These are phyloP conservation scores for Fusarium sp. DNA, from an alignment of 2,329 filamentous ascomycete genomes.

Conservation along the genomic window DNA sequence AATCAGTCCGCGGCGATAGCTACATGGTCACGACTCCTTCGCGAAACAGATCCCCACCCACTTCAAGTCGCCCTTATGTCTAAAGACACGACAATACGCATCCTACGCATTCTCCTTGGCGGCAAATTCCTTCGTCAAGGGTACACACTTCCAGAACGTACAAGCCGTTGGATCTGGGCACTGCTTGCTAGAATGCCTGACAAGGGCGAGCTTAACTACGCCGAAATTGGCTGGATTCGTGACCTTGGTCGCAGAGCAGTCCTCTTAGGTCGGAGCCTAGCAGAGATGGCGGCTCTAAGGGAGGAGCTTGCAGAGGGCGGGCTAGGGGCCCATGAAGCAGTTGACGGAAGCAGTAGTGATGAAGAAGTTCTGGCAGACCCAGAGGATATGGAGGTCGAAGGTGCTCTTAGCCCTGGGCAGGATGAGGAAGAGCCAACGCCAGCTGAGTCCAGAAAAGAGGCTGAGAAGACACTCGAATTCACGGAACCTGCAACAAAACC, in stretches of 20 bases:
- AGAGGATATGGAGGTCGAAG: constrained; percentile 45
- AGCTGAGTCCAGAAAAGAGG: not conserved
- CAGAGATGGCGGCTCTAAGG: constrained; percentile 60
- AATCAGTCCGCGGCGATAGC: constrained; percentile 59
- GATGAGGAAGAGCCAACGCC: constrained; percentile 15
- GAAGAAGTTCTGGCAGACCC: constrained; percentile 50
- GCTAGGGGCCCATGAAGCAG: constrained; percentile 55
- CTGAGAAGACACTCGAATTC: constrained; percentile 6
- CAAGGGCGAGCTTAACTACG: constrained; percentile 76
- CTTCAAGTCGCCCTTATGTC: constrained; percentile 71
- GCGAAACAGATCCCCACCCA: constrained; percentile 64
- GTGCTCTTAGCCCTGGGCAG: constrained; percentile 34
- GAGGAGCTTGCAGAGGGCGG: constrained; percentile 54
- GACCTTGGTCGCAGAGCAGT: constrained; percentile 83
- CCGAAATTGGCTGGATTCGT: constrained; percentile 78
- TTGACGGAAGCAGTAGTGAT: constrained; percentile 56
- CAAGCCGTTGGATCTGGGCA: constrained; percentile 87
- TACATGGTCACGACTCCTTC: constrained; percentile 63
- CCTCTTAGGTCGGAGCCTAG: constrained; percentile 63
- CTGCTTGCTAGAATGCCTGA: constrained; percentile 80
- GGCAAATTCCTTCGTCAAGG: constrained; percentile 70
- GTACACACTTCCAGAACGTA: constrained; percentile 68
- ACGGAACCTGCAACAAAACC: not conserved
- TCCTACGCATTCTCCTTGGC: constrained; percentile 73
- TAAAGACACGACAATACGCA: constrained; percentile 70